Conservation (phyloP, 2,329 filamentous ascomycete species). For the Apiospora koreana region DNA sequence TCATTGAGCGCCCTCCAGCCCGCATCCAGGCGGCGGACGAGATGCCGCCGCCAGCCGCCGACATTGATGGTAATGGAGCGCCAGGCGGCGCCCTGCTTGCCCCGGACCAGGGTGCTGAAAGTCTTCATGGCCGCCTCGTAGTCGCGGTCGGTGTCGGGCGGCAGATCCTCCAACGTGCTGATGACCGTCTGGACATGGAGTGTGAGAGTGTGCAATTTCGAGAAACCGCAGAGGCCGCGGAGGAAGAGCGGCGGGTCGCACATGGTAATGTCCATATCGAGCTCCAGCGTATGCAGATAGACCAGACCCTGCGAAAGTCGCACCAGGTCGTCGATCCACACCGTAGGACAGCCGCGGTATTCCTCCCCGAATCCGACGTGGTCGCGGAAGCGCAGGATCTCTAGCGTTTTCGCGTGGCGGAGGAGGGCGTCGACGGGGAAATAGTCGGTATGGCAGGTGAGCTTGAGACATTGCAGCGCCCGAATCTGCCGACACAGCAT, state of each 20-base stretch:
- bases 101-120: slow-evolving; percentile 34
- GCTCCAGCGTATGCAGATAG: slow-evolving; percentile 42
- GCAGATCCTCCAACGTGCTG: slow-evolving; percentile 30
- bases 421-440: slow-evolving; percentile 43
- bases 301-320: slow-evolving; percentile 34
- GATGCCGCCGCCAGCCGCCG: slow-evolving; percentile 47
- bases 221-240: slow-evolving; percentile 39
- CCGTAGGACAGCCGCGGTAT: slow-evolving; percentile 41
- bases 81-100: slow-evolving; percentile 35
- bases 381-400: slow-evolving; percentile 44
- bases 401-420: slow-evolving; percentile 39
- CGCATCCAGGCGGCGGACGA: slow-evolving; percentile 44
- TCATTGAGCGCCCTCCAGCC: slow-evolving; percentile 43
- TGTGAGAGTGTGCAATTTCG: slow-evolving; percentile 39
- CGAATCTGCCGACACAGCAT: slow-evolving; percentile 39
- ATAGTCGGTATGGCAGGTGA: slow-evolving; percentile 42
- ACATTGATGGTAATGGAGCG: slow-evolving; percentile 46
- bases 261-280: slow-evolving; percentile 46
- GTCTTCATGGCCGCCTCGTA: slow-evolving; percentile 36
- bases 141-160: slow-evolving; percentile 37
- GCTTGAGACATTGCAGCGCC: slow-evolving; percentile 38
- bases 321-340: slow-evolving; percentile 35
- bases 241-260: slow-evolving; percentile 41
- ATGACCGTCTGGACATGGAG: slow-evolving; percentile 48
- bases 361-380: slow-evolving; percentile 48